phyloP scores from a whole-genome alignment of 2,329 filamentous ascomycete species.

The Talaromyces amestolkiae region DNA sequence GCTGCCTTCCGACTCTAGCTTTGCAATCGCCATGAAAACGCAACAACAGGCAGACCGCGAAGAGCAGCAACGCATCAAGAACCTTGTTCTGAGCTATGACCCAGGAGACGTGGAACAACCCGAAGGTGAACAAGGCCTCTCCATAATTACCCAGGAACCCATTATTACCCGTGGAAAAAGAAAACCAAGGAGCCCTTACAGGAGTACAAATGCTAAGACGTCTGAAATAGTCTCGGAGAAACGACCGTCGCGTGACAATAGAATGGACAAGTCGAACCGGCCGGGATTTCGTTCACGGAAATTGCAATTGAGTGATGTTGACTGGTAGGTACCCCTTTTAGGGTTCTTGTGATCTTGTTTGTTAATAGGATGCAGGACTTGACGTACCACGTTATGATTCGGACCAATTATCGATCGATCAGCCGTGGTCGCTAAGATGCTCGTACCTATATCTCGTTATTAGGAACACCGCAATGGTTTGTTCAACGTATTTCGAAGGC shows the following conservation, averaged over 20 bases:
- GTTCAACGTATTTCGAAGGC: not conserved
- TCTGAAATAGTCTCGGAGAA: conserved; percentile 40
- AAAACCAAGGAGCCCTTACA: conserved; percentile 30
- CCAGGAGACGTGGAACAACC: conserved; percentile 73
- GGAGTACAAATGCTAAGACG: conserved; percentile 35
- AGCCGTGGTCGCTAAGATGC: not conserved
- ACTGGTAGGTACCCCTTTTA: conserved; percentile 67
- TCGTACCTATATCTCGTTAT: not conserved
- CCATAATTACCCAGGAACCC: conserved; percentile 22
- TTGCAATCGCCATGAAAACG: conserved; percentile 92
- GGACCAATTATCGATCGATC: conserved; percentile 3
- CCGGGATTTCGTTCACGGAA: conserved; percentile 81
- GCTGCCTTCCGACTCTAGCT: conserved; percentile 80
- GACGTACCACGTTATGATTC: conserved; percentile 3
- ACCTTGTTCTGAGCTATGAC: conserved; percentile 93
- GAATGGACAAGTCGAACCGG: conserved; percentile 59
- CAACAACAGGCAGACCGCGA: conserved; percentile 94
- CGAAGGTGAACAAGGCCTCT: conserved; percentile 63
- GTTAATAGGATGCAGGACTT: conserved; percentile 12
- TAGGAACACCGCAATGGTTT: not conserved
- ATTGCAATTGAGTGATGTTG: conserved; percentile 91
- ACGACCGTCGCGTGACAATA: conserved; percentile 42
- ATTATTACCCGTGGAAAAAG: conserved; percentile 19
- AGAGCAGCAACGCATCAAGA: conserved; percentile 98
- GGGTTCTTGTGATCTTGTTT: not conserved